Evolutionary conservation across 306 rosid genomes (phyloP).

Genomic region (Cucurbita pepo): DNA sequence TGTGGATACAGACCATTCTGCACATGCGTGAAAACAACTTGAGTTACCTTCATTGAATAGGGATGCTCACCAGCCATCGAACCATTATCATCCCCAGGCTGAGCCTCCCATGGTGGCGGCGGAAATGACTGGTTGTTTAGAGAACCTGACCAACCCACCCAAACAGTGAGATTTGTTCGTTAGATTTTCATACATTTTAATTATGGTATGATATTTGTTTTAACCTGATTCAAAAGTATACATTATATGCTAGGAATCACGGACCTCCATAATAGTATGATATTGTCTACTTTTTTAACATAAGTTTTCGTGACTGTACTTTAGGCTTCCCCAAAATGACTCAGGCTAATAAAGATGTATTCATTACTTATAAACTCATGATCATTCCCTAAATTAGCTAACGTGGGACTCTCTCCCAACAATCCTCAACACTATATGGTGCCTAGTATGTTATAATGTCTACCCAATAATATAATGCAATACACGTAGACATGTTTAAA

Average conservation of each 20-base stretch:
- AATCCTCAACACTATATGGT: too few species aligned
- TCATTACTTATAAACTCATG: too few species aligned
- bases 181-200: background rate
- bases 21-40: slow-evolving; percentile 32
- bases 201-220: background rate
- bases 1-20: slow-evolving; percentile 23
- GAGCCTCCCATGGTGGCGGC: slow-evolving; percentile 93
- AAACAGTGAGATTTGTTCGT: background rate
- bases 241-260: too few species aligned
- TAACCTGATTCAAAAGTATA: too few species aligned
- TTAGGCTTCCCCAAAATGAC: too few species aligned
- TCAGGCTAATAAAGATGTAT: too few species aligned
- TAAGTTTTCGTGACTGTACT: too few species aligned
- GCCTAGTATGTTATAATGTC: background rate
- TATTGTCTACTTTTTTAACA: too few species aligned
- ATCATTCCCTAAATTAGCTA: too few species aligned
- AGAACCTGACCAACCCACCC: slow-evolving; percentile 33
- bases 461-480: background rate
- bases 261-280: too few species aligned
- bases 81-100: slow-evolving; percentile 31
- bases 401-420: too few species aligned
- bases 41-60: slow-evolving; percentile 41
- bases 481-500: background rate
- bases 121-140: slow-evolving; percentile 53
- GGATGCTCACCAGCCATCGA: slow-evolving; percentile 41